phyloP scores from a whole-genome alignment of 495 filamentous ascomycete genomes.

The Parathielavia hyrcaniae region DNA sequence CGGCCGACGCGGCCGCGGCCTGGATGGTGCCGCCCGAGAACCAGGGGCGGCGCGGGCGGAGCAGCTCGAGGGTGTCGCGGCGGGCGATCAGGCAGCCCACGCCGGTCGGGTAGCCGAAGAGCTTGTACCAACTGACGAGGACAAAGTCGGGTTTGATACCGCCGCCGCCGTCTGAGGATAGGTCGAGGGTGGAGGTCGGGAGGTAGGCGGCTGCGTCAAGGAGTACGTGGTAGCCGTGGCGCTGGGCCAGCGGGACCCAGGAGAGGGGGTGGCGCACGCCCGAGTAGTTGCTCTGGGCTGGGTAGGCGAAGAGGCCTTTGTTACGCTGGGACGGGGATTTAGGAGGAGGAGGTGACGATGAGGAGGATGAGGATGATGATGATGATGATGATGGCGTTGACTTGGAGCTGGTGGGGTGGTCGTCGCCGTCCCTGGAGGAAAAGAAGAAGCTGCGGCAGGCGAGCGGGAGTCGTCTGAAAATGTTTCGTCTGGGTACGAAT shows the following conservation, averaged over 20 bases:
- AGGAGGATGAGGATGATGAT: background rate
- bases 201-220: constrained; percentile 55
- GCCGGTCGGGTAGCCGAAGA: constrained; percentile 57
- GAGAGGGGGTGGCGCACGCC: constrained; percentile 51
- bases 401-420: background rate
- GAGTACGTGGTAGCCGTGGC: constrained; percentile 44
- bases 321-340: too few species aligned
- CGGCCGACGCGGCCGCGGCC: constrained; percentile 38
- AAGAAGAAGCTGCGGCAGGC: background rate
- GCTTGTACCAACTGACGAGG: constrained; percentile 56
- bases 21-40: constrained; percentile 58
- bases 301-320: constrained; percentile 53
- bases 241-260: constrained; percentile 45
- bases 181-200: constrained; percentile 48
- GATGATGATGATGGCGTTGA: background rate
- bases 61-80: constrained; percentile 31
- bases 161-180: constrained; percentile 42
- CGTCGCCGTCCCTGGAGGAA: background rate
- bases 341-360: too few species aligned
- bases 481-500: background rate
- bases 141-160: constrained; percentile 49
- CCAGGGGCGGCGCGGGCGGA: constrained; percentile 46
- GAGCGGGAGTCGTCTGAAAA: background rate
- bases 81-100: constrained; percentile 53
- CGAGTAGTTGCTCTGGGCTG: constrained; percentile 58